Conservation (phyloP, 1,284 basidiomycete species). For the Trichosporon inkin region DNA sequence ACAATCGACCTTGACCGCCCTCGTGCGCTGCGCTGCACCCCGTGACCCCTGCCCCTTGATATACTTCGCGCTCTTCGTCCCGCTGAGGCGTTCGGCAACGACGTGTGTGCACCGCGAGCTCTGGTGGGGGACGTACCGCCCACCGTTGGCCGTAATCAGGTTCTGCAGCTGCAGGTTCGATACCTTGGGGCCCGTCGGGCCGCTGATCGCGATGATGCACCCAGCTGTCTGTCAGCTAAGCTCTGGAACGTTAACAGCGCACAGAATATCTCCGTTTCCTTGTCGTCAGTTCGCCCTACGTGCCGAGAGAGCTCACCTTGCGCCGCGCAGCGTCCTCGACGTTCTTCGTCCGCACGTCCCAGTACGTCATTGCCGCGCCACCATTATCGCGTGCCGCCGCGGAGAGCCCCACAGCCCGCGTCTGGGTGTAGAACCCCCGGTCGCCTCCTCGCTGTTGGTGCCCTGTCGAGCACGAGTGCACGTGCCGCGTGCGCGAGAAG, state of each 20-base stretch:
- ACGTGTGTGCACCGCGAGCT: constrained; percentile 45
- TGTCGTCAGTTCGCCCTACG: background rate
- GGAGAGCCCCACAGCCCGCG: constrained; percentile 1
- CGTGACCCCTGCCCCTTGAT: constrained; percentile 43
- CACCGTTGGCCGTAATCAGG: constrained; percentile 47
- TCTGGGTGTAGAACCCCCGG: constrained; percentile 28
- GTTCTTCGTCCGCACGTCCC: constrained; percentile 42
- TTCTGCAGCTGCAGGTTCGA: constrained; percentile 50
- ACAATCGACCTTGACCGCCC: constrained; percentile 48
- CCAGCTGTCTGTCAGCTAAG: constrained; percentile 27
- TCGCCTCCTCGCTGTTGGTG: constrained; percentile 44
- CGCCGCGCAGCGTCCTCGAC: constrained; percentile 38
- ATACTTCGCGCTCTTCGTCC: constrained; percentile 48
- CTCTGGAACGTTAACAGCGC: background rate
- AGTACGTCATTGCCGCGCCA: constrained; percentile 37
- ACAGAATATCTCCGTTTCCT: constrained; percentile 8
- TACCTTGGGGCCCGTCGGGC: constrained; percentile 44
- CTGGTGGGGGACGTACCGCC: constrained; percentile 37
- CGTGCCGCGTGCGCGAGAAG: constrained; percentile 40
- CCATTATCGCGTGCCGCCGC: constrained; percentile 1
- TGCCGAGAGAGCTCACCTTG: constrained; percentile 26
- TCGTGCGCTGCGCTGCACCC: constrained; percentile 34
- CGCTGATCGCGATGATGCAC: constrained; percentile 48
- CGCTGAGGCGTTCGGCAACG: constrained; percentile 44
- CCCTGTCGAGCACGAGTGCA: constrained; percentile 43